Conservation (phyloP, 495 filamentous ascomycete species). For the Aspergillus wentii region DNA sequence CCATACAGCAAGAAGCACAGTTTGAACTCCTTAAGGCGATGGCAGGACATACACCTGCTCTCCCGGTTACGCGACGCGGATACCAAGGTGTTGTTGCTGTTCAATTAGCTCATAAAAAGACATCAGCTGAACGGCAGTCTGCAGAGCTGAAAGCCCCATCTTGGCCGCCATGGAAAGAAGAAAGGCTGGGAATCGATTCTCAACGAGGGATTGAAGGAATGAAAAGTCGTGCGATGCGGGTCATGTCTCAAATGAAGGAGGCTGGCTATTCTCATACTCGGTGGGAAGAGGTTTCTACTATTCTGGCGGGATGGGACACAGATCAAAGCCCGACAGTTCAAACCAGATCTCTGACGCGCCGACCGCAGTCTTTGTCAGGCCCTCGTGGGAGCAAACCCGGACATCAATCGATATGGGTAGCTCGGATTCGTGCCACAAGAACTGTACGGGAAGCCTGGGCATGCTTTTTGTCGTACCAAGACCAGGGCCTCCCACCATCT, state of each 20-base stretch:
- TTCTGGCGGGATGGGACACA: conserved; percentile 64
- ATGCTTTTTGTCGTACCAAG: conserved; percentile 55
- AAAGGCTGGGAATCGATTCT: conserved; percentile 53
- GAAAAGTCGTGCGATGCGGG: conserved; percentile 52
- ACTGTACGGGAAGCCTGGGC: conserved; percentile 71
- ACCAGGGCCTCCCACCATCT: conserved; percentile 25
- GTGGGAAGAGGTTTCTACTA: conserved; percentile 54
- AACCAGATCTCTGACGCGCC: conserved; percentile 40
- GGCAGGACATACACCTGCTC: conserved; percentile 49
- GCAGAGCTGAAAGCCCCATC: conserved; percentile 53
- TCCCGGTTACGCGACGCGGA: conserved; percentile 55
- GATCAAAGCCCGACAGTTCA: conserved; percentile 68
- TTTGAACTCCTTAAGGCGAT: conserved; percentile 60
- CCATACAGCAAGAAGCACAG: conserved; percentile 55
- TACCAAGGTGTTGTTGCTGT: conserved; percentile 56
- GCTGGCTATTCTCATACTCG: conserved; percentile 52
- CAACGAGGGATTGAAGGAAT: conserved; percentile 50
- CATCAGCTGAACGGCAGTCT: conserved; percentile 50
- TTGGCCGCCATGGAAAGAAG: conserved; percentile 72
- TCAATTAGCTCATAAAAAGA: conserved; percentile 63
- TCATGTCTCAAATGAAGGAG: conserved; percentile 55
- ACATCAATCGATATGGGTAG: conserved; percentile 47
- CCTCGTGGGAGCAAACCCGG: conserved; percentile 8
- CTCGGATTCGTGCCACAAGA: conserved; percentile 59
- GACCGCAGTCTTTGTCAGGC: conserved; percentile 14